Evolutionary conservation across 2,329 filamentous ascomycete species (phyloP).

Genomic region (Westerdykella aurantiaca): DNA sequence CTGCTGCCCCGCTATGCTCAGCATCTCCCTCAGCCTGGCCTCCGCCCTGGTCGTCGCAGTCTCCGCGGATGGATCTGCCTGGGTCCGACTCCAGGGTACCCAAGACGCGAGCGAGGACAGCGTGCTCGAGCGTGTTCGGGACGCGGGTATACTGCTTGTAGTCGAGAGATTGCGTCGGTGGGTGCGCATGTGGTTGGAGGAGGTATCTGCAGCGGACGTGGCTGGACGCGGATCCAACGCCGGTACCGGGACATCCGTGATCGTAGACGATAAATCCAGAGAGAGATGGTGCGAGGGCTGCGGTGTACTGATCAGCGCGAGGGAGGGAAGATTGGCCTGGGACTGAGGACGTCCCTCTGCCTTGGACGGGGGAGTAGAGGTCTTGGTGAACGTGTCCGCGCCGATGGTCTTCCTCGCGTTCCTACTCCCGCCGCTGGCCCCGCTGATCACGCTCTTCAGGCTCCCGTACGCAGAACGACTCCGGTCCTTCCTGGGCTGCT

Average conservation of each 20-base stretch:
- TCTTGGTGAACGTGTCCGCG: slow-evolving; percentile 16
- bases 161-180: slow-evolving; percentile 22
- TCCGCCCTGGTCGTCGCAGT: slow-evolving; percentile 29
- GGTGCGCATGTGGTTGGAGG: slow-evolving; percentile 10
- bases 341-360: too few relatives aligned
- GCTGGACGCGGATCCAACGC: slow-evolving; percentile 1
- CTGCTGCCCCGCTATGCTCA: slow-evolving; percentile 3
- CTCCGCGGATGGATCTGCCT: slow-evolving; percentile 10
- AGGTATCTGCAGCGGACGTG: neutral
- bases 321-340: slow-evolving; percentile 20
- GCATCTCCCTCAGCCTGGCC: slow-evolving; percentile 26
- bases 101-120: slow-evolving; percentile 30
- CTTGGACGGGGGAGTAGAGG: slow-evolving; percentile 15
- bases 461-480: slow-evolving; percentile 36
- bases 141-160: slow-evolving; percentile 12
- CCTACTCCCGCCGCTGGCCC: slow-evolving; percentile 13
- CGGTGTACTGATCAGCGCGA: slow-evolving; percentile 28
- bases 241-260: slow-evolving; percentile 16
- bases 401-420: slow-evolving; percentile 21
- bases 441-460: slow-evolving; percentile 36
- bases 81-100: slow-evolving; percentile 31
- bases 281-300: slow-evolving; percentile 34
- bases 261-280: slow-evolving; percentile 25
- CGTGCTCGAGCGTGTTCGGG: slow-evolving; percentile 22
- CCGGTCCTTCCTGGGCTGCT: slow-evolving; percentile 23